Conservation (phyloP, 371 early-diverging fungal species). For the Mucor saturninus region DNA sequence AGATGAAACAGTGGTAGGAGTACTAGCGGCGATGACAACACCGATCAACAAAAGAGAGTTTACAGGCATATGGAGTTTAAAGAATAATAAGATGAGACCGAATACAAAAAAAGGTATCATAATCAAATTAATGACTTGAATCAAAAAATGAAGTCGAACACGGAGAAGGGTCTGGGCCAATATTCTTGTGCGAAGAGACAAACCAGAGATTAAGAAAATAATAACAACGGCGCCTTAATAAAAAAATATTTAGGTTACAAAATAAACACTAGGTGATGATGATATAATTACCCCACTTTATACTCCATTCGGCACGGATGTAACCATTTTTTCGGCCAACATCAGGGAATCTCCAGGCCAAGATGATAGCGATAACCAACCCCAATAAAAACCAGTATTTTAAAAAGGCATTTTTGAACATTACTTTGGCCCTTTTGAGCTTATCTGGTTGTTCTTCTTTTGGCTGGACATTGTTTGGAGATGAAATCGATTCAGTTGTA, state of each 20-base stretch:
- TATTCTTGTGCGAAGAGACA: slow-evolving; percentile 69
- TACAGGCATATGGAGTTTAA: slow-evolving; percentile 46
- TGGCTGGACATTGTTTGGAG: slow-evolving; percentile 2
- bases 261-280: neutral
- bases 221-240: slow-evolving; percentile 59
- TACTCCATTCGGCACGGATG: slow-evolving; percentile 61
- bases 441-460: neutral
- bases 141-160: slow-evolving; percentile 65
- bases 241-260: neutral
- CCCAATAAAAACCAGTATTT: slow-evolving; percentile 56
- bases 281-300: slow-evolving; percentile 61
- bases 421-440: slow-evolving; percentile 1
- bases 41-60: slow-evolving; percentile 68
- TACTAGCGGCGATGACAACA: slow-evolving; percentile 69
- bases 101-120: slow-evolving; percentile 70
- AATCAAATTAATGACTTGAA: slow-evolving; percentile 67
- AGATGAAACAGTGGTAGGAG: slow-evolving; percentile 81
- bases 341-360: slow-evolving; percentile 60
- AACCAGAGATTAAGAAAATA: slow-evolving; percentile 76
- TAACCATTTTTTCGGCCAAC: slow-evolving; percentile 63
- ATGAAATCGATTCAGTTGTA: slow-evolving; percentile 8
- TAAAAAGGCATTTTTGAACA: slow-evolving; percentile 6
- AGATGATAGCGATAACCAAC: slow-evolving; percentile 56
- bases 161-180: slow-evolving; percentile 63
- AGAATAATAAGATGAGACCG: slow-evolving; percentile 61